Conservation (phyloP, 495 filamentous ascomycete species). For the Penicillium angulare region DNA sequence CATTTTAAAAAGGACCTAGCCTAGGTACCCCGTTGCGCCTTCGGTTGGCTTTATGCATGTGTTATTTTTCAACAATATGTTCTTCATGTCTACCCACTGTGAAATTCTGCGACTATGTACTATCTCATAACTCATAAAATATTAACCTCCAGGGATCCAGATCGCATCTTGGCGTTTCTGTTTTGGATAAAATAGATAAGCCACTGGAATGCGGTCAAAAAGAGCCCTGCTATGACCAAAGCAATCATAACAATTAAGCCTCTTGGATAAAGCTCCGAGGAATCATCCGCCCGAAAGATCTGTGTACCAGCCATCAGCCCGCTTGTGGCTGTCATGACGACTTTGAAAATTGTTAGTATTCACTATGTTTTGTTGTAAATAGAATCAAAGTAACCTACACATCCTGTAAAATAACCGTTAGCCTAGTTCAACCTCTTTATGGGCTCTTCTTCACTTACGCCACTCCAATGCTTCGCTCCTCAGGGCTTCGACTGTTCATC, state of each 20-base stretch:
- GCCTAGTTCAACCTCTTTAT: too few species aligned
- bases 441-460: constrained; percentile 33
- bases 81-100: not conserved
- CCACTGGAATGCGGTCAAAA: constrained; percentile 9
- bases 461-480: constrained; percentile 30
- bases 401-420: constrained; percentile 19
- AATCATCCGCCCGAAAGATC: constrained; percentile 28
- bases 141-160: not conserved
- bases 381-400: constrained; percentile 17
- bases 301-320: constrained; percentile 33
- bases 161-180: not conserved
- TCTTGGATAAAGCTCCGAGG: constrained; percentile 15
- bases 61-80: not conserved
- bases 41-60: too few species aligned
- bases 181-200: constrained; percentile 9
- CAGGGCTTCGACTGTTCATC: constrained; percentile 22
- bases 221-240: constrained; percentile 12
- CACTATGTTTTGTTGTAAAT: not conserved
- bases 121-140: not conserved
- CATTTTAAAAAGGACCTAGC: too few species aligned
- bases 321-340: constrained; percentile 30
- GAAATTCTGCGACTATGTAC: not conserved
- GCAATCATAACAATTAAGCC: constrained; percentile 27
- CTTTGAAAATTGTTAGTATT: constrained; percentile 10
- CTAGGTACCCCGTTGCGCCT: too few species aligned